phyloP scores from a whole-genome alignment of 2,329 filamentous ascomycete genomes.

The Colletotrichum echinochloae region DNA sequence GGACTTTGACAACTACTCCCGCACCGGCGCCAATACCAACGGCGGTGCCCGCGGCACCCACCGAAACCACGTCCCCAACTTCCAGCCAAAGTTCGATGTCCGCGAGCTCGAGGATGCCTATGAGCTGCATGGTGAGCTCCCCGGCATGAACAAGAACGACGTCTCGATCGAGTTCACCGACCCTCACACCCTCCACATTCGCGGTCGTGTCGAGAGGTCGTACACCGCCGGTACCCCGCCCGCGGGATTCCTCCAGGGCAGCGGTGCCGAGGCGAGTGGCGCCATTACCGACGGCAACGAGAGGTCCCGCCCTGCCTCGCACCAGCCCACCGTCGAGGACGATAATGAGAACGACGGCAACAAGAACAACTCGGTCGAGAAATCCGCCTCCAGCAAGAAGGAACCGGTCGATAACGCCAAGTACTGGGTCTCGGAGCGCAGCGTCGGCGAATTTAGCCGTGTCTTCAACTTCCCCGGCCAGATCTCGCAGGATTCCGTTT shows the following conservation, averaged over 20 bases:
- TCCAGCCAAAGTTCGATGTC: conserved; percentile 83
- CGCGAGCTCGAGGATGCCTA: conserved; percentile 76
- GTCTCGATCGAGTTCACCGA: conserved; percentile 85
- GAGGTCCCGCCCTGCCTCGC: conserved; percentile 50
- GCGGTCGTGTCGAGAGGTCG: conserved; percentile 75
- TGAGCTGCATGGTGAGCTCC: conserved; percentile 84
- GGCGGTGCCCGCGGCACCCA: conserved; percentile 42
- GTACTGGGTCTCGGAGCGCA: conserved; percentile 79
- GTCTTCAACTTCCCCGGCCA: conserved; percentile 75
- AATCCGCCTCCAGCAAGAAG: conserved; percentile 44
- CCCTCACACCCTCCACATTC: conserved; percentile 77
- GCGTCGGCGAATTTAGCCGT: conserved; percentile 74
- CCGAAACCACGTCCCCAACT: conserved; percentile 60
- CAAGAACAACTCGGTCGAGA: conserved; percentile 47
- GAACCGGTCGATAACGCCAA: conserved; percentile 57
- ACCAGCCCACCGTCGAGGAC: conserved; percentile 76
- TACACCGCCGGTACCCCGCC: conserved; percentile 67
- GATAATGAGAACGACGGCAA: conserved; percentile 52
- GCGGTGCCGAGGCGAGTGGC: conserved; percentile 53
- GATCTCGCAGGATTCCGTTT: conserved; percentile 72
- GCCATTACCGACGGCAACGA: conserved; percentile 55
- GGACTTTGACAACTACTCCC: conserved; percentile 70
- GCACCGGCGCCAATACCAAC: conserved; percentile 47
- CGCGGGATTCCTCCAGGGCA: conserved; percentile 58
- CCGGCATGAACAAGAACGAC: conserved; percentile 79